A percentile compares a stretch with the other conserved stretches of the same genome.
These are phyloP conservation scores for Rusavskia elegans DNA, from an alignment of 495 filamentous ascomycete genomes.

Conservation along the genomic window DNA sequence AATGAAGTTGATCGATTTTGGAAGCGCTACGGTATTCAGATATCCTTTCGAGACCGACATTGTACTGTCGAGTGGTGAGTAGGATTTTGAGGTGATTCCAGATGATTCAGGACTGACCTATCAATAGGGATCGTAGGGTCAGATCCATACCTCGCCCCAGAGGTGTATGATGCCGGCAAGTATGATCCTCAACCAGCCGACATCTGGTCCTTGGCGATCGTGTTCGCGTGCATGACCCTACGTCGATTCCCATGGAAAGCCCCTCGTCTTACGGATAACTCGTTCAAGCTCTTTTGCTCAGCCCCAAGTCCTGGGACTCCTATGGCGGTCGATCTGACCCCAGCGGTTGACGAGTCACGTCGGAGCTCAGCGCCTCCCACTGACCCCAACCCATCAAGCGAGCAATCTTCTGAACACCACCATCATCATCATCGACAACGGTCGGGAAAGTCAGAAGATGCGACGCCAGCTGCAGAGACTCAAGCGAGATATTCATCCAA, in stretches of 20 bases:
- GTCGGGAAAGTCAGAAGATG: constrained; percentile 11
- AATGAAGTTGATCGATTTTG: constrained; percentile 99
- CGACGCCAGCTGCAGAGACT: constrained; percentile 28
- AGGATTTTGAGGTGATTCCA: constrained; percentile 2
- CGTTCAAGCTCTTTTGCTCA: constrained; percentile 81
- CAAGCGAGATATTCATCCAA: constrained; percentile 19
- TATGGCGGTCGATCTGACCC: constrained; percentile 9
- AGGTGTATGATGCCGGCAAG: constrained; percentile 87
- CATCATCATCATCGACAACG: constrained; percentile 13
- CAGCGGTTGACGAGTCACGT: constrained; percentile 4
- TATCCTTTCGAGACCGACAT: constrained; percentile 95
- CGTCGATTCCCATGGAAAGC: constrained; percentile 96
- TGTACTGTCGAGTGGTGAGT: constrained; percentile 72
- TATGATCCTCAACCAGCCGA: constrained; percentile 92
- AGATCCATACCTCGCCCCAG: constrained; percentile 91
- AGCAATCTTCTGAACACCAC: constrained; percentile 1
- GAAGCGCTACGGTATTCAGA: constrained; percentile 87
- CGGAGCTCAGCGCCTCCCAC: constrained; percentile 4
- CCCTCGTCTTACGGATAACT: constrained; percentile 80
- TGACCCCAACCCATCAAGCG: background rate
- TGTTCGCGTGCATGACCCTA: constrained; percentile 98
- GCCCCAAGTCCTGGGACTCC: constrained; percentile 42
- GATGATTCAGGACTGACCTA: constrained; percentile 6
- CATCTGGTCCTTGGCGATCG: constrained; percentile 96
- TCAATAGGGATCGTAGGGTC: constrained; percentile 81